Evolutionary conservation across 1,284 basidiomycete species (phyloP).

Genomic region (Grifola frondosa): DNA sequence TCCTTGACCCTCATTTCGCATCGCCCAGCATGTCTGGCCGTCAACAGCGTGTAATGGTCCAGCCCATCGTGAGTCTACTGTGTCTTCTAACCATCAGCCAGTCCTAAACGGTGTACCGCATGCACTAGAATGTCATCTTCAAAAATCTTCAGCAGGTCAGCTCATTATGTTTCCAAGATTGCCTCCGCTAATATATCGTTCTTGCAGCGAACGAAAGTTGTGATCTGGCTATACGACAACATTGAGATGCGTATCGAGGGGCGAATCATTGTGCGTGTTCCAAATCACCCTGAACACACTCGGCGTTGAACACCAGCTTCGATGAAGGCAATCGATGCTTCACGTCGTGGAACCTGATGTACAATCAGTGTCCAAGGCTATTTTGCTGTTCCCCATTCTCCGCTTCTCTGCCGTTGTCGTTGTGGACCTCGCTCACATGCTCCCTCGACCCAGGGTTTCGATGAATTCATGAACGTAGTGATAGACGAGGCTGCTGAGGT

Average conservation of each 20-base stretch:
- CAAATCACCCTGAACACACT: constrained; percentile 22
- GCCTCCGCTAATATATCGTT: constrained; percentile 11
- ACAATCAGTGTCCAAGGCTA: constrained; percentile 16
- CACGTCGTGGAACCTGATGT: constrained; percentile 9
- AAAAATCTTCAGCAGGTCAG: constrained; percentile 90
- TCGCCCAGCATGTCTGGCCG: constrained; percentile 78
- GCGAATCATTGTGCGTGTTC: constrained; percentile 83
- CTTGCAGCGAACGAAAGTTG: constrained; percentile 77
- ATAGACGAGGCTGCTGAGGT: constrained; percentile 96
- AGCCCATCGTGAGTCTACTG: constrained; percentile 81
- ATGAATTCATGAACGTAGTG: constrained; percentile 99
- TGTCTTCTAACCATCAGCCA: constrained; percentile 18
- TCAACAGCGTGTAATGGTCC: constrained; percentile 95
- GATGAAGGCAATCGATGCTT: constrained; percentile 27
- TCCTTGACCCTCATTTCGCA: constrained; percentile 17
- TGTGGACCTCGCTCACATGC: constrained; percentile 16
- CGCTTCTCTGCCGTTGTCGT: constrained; percentile 3
- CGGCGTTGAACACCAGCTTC: constrained; percentile 30
- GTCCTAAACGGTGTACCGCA: constrained; percentile 7
- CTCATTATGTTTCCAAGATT: not conserved
- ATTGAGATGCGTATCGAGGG: constrained; percentile 97
- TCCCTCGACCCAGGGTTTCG: constrained; percentile 77
- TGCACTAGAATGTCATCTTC: constrained; percentile 93
- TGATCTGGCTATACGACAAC: constrained; percentile 98
- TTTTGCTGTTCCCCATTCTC: constrained; percentile 5